A percentile compares a stretch with the other conserved stretches of the same genome.
Conservation (phyloP, 1,284 basidiomycete genomes). For the Porodaedalea pini region DNA sequence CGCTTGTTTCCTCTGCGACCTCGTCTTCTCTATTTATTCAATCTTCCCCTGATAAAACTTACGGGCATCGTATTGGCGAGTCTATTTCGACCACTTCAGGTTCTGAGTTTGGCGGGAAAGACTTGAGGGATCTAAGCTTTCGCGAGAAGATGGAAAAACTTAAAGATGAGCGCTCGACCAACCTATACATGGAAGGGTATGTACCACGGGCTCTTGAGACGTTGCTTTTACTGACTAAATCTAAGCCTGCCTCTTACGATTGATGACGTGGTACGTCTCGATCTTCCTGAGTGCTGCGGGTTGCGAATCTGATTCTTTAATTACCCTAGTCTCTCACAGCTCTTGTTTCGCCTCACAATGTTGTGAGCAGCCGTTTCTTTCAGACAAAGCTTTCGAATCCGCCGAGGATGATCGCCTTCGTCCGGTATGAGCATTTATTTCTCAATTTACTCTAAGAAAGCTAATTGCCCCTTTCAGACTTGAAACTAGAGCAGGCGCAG, state of each 20-base stretch:
- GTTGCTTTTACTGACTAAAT: neutral
- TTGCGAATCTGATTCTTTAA: neutral
- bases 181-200: conserved; percentile 28
- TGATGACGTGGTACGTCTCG: conserved; percentile 20
- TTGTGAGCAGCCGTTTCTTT: conserved; percentile 26
- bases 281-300: neutral
- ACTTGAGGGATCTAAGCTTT: conserved; percentile 14
- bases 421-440: conserved; percentile 17
- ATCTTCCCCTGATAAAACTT: conserved; percentile 3
- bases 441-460: neutral
- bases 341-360: conserved; percentile 24
- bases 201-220: neutral
- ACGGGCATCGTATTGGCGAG: conserved; percentile 6
- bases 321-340: conserved; percentile 22
- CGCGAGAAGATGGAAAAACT: conserved; percentile 23
- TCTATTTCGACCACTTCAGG: conserved; percentile 12
- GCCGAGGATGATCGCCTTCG: conserved; percentile 24
- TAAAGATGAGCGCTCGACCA: conserved; percentile 21
- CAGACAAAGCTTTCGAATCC: conserved; percentile 25
- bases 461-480: conserved; percentile 17
- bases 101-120: conserved; percentile 15
- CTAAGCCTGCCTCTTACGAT: conserved; percentile 25
- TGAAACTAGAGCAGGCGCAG: conserved; percentile 24
- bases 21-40: conserved; percentile 13
- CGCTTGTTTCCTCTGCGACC: conserved; percentile 12